Conservation (phyloP, 345 rosid species). For the Populus simonii region DNA sequence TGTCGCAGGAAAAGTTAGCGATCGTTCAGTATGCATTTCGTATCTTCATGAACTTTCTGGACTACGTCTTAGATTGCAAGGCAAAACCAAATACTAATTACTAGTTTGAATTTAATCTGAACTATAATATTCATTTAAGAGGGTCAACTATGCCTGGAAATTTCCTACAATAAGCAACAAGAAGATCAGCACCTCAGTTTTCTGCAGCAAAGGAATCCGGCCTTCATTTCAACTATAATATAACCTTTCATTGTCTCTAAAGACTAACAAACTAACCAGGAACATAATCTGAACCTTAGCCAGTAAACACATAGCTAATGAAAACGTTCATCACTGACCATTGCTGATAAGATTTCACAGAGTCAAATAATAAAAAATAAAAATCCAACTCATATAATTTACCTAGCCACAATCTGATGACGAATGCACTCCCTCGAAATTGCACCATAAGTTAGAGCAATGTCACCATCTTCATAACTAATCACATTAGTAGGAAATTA, state of each 20-base stretch:
- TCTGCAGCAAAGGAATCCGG: not conserved
- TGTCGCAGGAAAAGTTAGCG: not conserved
- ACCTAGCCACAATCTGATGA: constrained; percentile 47
- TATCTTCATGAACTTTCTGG: not conserved
- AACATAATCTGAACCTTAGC: not conserved
- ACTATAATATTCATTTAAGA: not conserved
- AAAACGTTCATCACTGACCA: not conserved
- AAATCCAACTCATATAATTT: not conserved
- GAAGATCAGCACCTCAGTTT: not conserved
- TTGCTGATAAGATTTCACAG: not conserved
- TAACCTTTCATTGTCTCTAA: not conserved
- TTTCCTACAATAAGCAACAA: not conserved
- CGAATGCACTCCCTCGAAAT: constrained; percentile 52
- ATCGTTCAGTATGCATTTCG: not conserved
- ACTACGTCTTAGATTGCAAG: not conserved
- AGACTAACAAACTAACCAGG: not conserved
- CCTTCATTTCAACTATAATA: not conserved
- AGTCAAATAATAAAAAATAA: not conserved
- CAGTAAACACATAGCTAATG: not conserved
- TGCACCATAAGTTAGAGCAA: constrained; percentile 46
- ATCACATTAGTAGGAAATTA: not conserved
- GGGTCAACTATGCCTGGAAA: not conserved
- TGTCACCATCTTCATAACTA: constrained; percentile 41
- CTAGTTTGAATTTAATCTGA: not conserved
- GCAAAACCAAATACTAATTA: not conserved